Evolutionary conservation across 1,284 basidiomycete genomes (phyloP).

Genomic region (Pseudozyma sp.): DNA sequence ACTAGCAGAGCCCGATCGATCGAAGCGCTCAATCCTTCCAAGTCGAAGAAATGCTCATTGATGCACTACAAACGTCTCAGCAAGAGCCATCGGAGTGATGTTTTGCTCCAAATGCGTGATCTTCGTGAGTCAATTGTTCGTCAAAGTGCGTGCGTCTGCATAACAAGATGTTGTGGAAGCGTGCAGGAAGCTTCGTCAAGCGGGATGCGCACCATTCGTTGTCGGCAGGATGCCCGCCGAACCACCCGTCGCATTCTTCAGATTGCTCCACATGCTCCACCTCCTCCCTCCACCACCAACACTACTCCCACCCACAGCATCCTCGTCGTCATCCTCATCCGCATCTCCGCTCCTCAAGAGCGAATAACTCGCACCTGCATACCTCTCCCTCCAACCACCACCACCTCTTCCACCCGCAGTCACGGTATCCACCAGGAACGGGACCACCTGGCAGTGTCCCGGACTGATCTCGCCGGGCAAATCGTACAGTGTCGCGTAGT

Average conservation of each 20-base stretch:
- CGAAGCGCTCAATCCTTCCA: too few relatives aligned
- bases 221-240: slow-evolving; percentile 15
- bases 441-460: slow-evolving; percentile 31
- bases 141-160: slow-evolving; percentile 1
- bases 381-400: slow-evolving; percentile 3
- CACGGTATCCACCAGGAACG: slow-evolving; percentile 27
- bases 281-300: not conserved
- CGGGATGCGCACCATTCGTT: not conserved
- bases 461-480: slow-evolving; percentile 70
- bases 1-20: not conserved
- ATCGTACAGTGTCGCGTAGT: slow-evolving; percentile 90
- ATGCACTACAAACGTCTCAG: too few relatives aligned
- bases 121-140: not conserved
- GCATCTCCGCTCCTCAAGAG: slow-evolving; percentile 11
- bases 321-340: slow-evolving; percentile 15
- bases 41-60: not conserved
- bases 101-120: not conserved
- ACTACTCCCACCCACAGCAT: not conserved
- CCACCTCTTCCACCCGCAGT: slow-evolving; percentile 9
- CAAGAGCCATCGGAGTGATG: too few relatives aligned
- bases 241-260: slow-evolving; percentile 4
- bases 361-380: slow-evolving; percentile 12
- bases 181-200: not conserved
- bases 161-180: too few relatives aligned
- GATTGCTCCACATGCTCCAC: slow-evolving; percentile 34